Base-by-base conservation (phyloP, 352 stramenopile genomes). In the Saprolegnia diclina region DNA sequence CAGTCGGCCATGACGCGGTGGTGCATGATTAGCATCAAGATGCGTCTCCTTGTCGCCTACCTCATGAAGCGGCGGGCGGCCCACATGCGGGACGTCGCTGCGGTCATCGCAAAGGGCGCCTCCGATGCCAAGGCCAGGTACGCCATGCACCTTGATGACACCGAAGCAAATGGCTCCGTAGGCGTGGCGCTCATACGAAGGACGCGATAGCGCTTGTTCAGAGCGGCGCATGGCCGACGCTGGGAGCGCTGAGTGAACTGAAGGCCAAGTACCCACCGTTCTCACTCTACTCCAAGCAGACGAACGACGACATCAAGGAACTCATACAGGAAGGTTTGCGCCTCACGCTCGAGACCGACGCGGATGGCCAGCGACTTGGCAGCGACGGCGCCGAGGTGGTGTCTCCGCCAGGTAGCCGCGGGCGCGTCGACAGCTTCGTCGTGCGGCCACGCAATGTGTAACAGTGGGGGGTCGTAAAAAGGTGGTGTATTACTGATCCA, bases 151-250 rank as follows among this genome's bases (percentile, higher is more conserved):
- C 29, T 5, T 35, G 2, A 6, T 5, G 29, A 5, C 29, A 35
- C 29, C 2, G 2, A 5, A 5, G 29, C 29, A 6, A 2, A 13
- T 10, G 9, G 46, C 42, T 37, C 13, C 35, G 32, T 55, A 85
- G 78, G 38, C 76, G 42, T n/a, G 13, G 89, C 70, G 78, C 90
- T 7, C 81, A 81, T 38, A 65, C 91, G 35, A 80, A 88, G 53
- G 83, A 91, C 64, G 85, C 83, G 6, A 79, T 81, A 6, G 83
- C 81, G 3, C 91, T 93, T 48, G 81, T 91, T 0, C 85, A 93
- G 56, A 81, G 74, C 54, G 78, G 75, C 0, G 67, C 76, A 11
- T 83, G 82, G 77, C 71, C 71, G 22, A 71, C 35, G 42, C 53
- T 77, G 42, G 73, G n/a, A 1, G 16, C 18, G 14, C 1, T 42